phyloP scores from a whole-genome alignment of 1,284 basidiomycete species.

The Fomitopsis palustris region DNA sequence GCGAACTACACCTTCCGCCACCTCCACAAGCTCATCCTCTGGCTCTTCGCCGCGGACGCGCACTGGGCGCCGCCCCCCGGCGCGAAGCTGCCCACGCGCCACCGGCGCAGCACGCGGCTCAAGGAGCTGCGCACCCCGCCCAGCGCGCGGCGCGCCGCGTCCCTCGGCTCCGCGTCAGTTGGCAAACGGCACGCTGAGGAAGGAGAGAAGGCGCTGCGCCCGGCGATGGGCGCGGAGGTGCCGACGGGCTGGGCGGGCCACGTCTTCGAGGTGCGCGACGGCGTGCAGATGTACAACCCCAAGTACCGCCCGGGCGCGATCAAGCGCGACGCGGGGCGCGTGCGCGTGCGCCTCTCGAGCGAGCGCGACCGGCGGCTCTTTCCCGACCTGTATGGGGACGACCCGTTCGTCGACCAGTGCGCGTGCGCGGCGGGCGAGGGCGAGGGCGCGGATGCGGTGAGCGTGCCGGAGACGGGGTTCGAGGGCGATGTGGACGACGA shows the following conservation, averaged over 20 bases:
- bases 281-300: conserved; percentile 36
- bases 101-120: conserved; percentile 8
- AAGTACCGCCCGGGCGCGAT: conserved; percentile 49
- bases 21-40: conserved; percentile 57
- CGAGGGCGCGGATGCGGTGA: neutral
- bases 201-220: neutral
- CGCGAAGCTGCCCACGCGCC: conserved; percentile 3
- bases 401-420: neutral
- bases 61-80: conserved; percentile 9
- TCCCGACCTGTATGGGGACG: conserved; percentile 19
- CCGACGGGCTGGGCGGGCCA: conserved; percentile 34
- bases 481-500: conserved; percentile 21
- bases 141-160: neutral
- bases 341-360: conserved; percentile 52
- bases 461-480: neutral
- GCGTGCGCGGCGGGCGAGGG: neutral
- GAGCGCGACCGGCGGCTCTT: conserved; percentile 54
- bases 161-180: neutral
- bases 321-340: conserved; percentile 41
- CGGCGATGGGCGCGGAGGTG: conserved; percentile 6
- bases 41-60: conserved; percentile 49
- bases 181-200: neutral
- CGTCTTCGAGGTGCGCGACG: conserved; percentile 55
- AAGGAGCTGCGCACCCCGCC: neutral
- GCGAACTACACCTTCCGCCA: conserved; percentile 67